Evolutionary conservation across 164 flowering plant species (phyloP).

Genomic region (Macadamia integrifolia): DNA sequence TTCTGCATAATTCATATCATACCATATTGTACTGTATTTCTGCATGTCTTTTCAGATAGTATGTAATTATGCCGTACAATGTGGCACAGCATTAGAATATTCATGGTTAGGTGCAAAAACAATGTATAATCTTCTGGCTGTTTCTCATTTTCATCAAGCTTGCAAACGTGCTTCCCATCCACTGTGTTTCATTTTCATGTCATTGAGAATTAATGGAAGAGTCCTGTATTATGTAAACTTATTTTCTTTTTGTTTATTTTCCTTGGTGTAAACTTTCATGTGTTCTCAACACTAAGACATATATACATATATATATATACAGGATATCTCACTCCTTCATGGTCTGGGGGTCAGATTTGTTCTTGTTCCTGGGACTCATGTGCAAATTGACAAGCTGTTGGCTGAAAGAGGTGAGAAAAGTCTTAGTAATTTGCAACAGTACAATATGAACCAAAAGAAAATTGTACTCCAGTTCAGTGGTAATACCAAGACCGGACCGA

Average conservation of each 20-base stretch:
- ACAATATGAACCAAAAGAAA: no score
- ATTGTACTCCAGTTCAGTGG: no score
- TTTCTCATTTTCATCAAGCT: background rate
- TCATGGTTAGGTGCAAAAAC: background rate
- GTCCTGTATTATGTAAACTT: no score
- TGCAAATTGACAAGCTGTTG: slow-evolving; percentile 80
- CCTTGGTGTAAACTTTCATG: background rate
- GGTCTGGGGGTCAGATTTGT: slow-evolving; percentile 86
- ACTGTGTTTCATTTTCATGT: background rate
- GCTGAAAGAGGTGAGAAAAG: slow-evolving; percentile 63
- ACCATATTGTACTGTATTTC: no score
- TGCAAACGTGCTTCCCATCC: background rate
- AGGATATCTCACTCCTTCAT: slow-evolving; percentile 96
- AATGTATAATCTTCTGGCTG: background rate
- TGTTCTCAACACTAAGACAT: background rate
- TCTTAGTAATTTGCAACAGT: background rate
- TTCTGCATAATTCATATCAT: no score
- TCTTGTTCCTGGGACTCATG: slow-evolving; percentile 88
- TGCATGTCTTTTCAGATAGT: no score
- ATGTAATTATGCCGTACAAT: no score
- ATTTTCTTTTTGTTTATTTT: no score
- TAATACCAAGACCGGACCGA: no score
- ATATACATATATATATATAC: slow-evolving; percentile 16
- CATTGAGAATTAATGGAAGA: background rate
- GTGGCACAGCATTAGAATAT: no score